phyloP scores from a whole-genome alignment of 108 stramenopile genomes.

The Fragilariopsis cylindrus region DNA sequence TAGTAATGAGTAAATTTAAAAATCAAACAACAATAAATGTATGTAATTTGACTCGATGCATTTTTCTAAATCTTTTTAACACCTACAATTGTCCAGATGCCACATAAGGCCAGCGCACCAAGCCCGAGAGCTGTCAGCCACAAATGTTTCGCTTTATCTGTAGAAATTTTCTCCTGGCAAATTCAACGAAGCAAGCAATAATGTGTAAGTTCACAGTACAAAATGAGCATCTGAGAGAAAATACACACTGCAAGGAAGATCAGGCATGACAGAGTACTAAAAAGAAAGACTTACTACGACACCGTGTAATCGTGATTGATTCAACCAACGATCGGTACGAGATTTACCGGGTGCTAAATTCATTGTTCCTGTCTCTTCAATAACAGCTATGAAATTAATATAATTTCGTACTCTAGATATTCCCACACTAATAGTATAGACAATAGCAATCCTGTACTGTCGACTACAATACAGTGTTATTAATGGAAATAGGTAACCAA shows the following conservation, averaged over 20 bases:
- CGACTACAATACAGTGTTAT: constrained; percentile 27
- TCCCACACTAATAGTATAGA: constrained; percentile 29
- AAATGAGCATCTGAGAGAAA: neutral
- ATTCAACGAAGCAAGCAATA: neutral
- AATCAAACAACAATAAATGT: too few relatives aligned
- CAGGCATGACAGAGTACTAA: too few relatives aligned
- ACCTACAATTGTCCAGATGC: too few relatives aligned
- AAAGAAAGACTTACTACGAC: constrained; percentile 19
- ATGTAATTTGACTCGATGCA: too few relatives aligned
- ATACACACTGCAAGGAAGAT: too few relatives aligned
- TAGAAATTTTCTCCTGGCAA: neutral
- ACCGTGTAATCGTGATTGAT: constrained; percentile 44
- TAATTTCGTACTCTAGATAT: constrained; percentile 30
- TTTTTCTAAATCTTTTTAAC: too few relatives aligned
- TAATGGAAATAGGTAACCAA: constrained; percentile 47
- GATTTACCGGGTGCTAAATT: constrained; percentile 28
- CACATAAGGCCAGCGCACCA: too few relatives aligned
- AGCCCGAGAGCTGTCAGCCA: neutral
- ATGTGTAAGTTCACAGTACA: neutral
- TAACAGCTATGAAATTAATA: constrained; percentile 27
- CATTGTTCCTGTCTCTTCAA: constrained; percentile 48
- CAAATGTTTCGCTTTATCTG: neutral
- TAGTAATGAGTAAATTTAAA: too few relatives aligned
- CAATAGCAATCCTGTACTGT: constrained; percentile 21
- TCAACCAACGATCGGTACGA: constrained; percentile 28